A percentile compares a stretch with the other conserved stretches of the same genome.
phyloP scores from a whole-genome alignment of 768 basidiomycete genomes.

The Pulveroboletus sp. region DNA sequence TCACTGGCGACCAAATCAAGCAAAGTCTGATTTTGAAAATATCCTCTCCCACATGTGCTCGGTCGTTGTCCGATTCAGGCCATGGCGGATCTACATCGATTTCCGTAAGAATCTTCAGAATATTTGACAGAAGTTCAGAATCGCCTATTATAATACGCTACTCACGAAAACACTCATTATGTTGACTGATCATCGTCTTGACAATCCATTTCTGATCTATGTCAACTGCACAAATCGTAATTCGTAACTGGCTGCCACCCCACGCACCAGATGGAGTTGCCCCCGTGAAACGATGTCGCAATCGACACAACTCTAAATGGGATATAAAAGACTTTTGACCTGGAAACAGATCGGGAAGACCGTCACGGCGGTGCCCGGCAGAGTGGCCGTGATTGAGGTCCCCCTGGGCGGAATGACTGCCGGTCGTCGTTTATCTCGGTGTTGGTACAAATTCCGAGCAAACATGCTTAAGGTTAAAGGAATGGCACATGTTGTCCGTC shows the following conservation, averaged over 20 bases:
- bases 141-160: slow-evolving; percentile 19
- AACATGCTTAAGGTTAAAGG: slow-evolving; percentile 21
- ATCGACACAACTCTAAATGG: slow-evolving; percentile 8
- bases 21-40: slow-evolving; percentile 33
- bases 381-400: slow-evolving; percentile 14
- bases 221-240: slow-evolving; percentile 5
- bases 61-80: slow-evolving; percentile 26
- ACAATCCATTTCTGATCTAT: slow-evolving; percentile 18
- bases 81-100: slow-evolving; percentile 26
- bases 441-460: slow-evolving; percentile 22
- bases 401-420: slow-evolving; percentile 10
- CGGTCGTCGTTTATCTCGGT: slow-evolving; percentile 19
- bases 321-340: slow-evolving; percentile 8
- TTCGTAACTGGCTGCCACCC: slow-evolving; percentile 13
- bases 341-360: slow-evolving; percentile 18
- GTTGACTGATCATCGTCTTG: slow-evolving; percentile 16
- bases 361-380: slow-evolving; percentile 27
- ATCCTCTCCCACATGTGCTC: slow-evolving; percentile 30
- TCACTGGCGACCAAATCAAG: slow-evolving; percentile 34
- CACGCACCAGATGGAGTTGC: slow-evolving; percentile 12
- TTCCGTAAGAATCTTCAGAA: slow-evolving; percentile 18
- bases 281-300: slow-evolving; percentile 12
- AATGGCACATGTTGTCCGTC: slow-evolving; percentile 14
- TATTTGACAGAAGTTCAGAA: slow-evolving; percentile 16
- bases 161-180: slow-evolving; percentile 12